These are phyloP conservation scores for Mucuna pruriens DNA, from an alignment of 306 rosid species.

Conservation along the genomic window DNA sequence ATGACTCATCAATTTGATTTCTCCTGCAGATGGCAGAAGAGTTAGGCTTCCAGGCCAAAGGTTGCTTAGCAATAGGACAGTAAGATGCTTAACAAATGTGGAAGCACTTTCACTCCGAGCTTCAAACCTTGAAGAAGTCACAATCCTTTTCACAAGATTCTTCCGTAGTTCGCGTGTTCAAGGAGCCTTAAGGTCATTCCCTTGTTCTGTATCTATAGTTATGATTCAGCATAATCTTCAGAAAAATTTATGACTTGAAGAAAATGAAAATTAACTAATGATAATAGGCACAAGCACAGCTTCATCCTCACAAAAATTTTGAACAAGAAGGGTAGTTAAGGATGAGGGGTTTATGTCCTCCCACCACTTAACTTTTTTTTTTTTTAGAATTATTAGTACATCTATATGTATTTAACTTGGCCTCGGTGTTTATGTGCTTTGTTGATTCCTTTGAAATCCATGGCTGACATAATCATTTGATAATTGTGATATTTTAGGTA, in stretches of 20 bases:
- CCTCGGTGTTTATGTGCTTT: background rate
- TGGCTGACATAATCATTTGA: background rate
- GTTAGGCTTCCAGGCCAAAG: constrained; percentile 56
- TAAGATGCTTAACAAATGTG: constrained; percentile 72
- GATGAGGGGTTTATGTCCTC: background rate
- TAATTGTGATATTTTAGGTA: constrained; percentile 45
- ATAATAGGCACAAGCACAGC: background rate
- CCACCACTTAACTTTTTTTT: background rate
- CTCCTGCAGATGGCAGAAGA: constrained; percentile 62
- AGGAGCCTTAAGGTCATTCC: constrained; percentile 74
- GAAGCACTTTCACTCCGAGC: constrained; percentile 77
- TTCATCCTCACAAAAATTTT: background rate
- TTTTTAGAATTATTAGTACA: background rate
- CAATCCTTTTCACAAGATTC: constrained; percentile 68
- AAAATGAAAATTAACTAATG: background rate
- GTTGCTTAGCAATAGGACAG: constrained; percentile 49
- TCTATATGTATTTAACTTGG: background rate
- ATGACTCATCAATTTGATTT: constrained; percentile 6
- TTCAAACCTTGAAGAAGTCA: constrained; percentile 80
- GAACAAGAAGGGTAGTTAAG: background rate
- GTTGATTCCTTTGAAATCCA: background rate
- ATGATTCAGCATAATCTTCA: background rate
- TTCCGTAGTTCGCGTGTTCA: constrained; percentile 73
- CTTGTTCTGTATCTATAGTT: background rate
- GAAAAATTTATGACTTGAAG: background rate